Conservation (phyloP, 202 grass and related monocot genomes). For the Schoenoplectus tabernaemontani region DNA sequence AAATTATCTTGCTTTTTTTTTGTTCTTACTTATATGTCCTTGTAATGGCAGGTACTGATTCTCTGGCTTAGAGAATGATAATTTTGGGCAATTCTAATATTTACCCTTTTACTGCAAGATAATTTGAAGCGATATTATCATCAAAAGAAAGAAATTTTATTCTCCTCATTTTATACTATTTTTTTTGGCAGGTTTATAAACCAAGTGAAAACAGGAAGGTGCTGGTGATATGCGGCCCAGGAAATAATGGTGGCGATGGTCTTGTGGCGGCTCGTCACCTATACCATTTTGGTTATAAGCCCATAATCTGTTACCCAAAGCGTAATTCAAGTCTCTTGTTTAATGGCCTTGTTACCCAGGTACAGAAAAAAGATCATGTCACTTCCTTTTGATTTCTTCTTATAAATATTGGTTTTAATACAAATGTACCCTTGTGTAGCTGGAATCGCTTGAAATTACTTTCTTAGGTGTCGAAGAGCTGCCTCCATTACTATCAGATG, state of each 20-base stretch:
- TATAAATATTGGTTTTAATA: not conserved
- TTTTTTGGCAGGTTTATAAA: slow-evolving; percentile 40
- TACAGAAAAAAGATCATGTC: not conserved
- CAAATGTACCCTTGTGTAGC: slow-evolving; percentile 29
- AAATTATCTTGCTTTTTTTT: not conserved
- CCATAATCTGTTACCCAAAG: slow-evolving; percentile 78
- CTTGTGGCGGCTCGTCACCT: slow-evolving; percentile 91
- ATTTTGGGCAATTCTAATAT: not conserved
- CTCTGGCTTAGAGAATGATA: not conserved
- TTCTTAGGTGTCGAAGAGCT: slow-evolving; percentile 62
- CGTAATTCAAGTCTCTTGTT: slow-evolving; percentile 59
- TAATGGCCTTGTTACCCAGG: slow-evolving; percentile 74
- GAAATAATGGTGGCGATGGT: slow-evolving; percentile 82
- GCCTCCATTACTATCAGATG: slow-evolving; percentile 37
- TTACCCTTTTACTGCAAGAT: not conserved
- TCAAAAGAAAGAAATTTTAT: not conserved
- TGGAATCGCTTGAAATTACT: slow-evolving; percentile 50
- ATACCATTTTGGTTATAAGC: slow-evolving; percentile 64
- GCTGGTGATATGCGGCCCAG: slow-evolving; percentile 56
- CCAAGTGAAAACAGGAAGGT: slow-evolving; percentile 39
- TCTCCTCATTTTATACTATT: not conserved
- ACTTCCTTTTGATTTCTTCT: not conserved
- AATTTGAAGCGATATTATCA: not conserved
- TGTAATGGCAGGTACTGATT: not conserved
- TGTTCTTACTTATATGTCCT: not conserved